phyloP scores from a whole-genome alignment of 768 basidiomycete species.

The Pilatotrama ljubarskyi region DNA sequence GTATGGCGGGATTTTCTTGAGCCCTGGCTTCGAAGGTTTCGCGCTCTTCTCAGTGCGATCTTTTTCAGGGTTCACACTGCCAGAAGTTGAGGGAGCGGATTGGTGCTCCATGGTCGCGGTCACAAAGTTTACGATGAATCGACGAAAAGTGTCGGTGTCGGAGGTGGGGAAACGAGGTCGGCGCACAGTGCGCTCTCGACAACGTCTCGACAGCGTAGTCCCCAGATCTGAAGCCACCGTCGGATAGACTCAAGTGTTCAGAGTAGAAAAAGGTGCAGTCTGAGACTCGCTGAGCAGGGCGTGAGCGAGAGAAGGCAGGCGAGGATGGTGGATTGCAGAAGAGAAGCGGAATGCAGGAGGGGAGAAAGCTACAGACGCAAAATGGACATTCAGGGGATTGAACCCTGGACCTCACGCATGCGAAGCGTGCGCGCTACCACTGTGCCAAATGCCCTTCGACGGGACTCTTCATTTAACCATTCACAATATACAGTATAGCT shows the following conservation, averaged over 20 bases:
- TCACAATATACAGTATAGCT: no score
- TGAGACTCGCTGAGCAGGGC: not conserved
- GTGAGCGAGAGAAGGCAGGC: not conserved
- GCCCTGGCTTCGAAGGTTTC: slow-evolving; percentile 34
- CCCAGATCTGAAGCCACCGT: slow-evolving; percentile 10
- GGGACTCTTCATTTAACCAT: no score
- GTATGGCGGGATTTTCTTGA: slow-evolving; percentile 84
- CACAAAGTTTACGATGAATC: slow-evolving; percentile 54
- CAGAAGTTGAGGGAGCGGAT: slow-evolving; percentile 31
- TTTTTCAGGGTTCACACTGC: slow-evolving; percentile 30
- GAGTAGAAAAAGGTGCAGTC: not conserved
- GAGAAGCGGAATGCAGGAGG: not conserved
- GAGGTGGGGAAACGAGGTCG: slow-evolving; percentile 49
- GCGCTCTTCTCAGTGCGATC: not conserved
- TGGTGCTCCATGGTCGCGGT: slow-evolving; percentile 44
- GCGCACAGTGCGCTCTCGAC: slow-evolving; percentile 24
- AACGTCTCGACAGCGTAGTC: slow-evolving; percentile 6
- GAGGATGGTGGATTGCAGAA: not conserved
- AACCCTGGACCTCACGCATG: slow-evolving; percentile 37
- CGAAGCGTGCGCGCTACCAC: slow-evolving; percentile 40
- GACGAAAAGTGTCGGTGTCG: slow-evolving; percentile 55
- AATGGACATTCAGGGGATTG: slow-evolving; percentile 34
- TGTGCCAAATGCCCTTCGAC: slow-evolving; percentile 37
- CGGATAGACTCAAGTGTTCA: not conserved
- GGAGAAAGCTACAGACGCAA: not conserved